Percentiles rank a stretch among this genome's conserved stretches.
phyloP scores from a whole-genome alignment of 2,329 filamentous ascomycete genomes.

The Trichophyton mentagrophytes region DNA sequence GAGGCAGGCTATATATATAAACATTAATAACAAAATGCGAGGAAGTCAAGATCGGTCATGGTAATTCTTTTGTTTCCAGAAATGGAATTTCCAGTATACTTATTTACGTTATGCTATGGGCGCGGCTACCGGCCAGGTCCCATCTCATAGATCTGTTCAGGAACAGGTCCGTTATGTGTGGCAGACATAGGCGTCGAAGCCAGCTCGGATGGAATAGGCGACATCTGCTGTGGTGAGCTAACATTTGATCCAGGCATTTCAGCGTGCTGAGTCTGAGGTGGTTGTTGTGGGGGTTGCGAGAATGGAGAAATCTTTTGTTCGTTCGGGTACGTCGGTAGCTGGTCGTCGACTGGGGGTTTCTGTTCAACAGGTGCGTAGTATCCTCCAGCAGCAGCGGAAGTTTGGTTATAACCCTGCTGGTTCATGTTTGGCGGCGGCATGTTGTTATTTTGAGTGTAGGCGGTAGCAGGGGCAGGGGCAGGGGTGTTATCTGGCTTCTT shows the following conservation, averaged over 20 bases:
- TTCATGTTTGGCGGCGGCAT: not conserved
- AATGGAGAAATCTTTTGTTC: slow-evolving; percentile 6
- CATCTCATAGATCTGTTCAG: slow-evolving; percentile 14
- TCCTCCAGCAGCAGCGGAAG: slow-evolving; percentile 4
- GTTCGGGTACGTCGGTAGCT: slow-evolving; percentile 7
- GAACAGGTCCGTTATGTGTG: slow-evolving; percentile 12
- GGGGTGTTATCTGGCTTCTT: slow-evolving; percentile 7
- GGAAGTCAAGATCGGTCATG: not conserved
- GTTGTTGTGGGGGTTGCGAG: not conserved
- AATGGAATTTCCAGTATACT: too few species aligned
- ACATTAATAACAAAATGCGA: not conserved
- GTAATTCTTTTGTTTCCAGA: not conserved
- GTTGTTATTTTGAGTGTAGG: not conserved
- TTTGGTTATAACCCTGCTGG: not conserved
- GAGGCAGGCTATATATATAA: not conserved
- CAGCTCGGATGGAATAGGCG: slow-evolving; percentile 2
- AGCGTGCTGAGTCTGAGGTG: not conserved
- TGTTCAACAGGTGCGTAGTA: slow-evolving; percentile 11
- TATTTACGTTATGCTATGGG: too few species aligned
- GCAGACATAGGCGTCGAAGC: slow-evolving; percentile 8
- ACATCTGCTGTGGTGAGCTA: not conserved
- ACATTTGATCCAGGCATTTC: slow-evolving; percentile 11
- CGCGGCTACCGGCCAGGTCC: slow-evolving; percentile 2
- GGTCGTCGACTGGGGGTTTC: slow-evolving; percentile 6
- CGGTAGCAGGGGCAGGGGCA: not conserved